Conservation (phyloP, 2,329 filamentous ascomycete genomes). For the Boeremia exigua region DNA sequence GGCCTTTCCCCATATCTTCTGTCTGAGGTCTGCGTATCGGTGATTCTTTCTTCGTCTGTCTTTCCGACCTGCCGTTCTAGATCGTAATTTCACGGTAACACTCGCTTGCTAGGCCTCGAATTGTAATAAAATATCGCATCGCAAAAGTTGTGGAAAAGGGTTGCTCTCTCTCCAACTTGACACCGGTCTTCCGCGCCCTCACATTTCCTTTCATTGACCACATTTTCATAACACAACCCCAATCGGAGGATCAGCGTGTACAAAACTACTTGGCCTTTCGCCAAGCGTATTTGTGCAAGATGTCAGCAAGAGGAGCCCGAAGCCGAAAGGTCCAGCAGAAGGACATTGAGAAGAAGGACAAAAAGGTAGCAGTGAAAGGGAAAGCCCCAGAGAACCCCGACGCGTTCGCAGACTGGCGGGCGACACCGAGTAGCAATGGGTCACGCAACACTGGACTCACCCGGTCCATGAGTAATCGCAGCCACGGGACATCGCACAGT, state of each 20-base stretch:
- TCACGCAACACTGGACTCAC: constrained; percentile 26
- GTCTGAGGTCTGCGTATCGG: constrained; percentile 8
- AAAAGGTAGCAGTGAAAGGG: constrained; percentile 42
- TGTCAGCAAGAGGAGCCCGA: constrained; percentile 50
- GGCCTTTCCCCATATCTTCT: constrained; percentile 18
- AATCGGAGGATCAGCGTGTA: background rate
- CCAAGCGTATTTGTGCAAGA: constrained; percentile 16
- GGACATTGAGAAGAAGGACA: constrained; percentile 49
- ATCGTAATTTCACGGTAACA: background rate
- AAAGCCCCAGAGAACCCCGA: constrained; percentile 38
- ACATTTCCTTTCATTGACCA: background rate
- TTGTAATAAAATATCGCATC: background rate
- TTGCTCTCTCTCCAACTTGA: background rate
- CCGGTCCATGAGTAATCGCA: constrained; percentile 29
- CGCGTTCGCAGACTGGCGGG: constrained; percentile 38
- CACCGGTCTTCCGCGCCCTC: background rate
- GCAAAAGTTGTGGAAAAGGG: no score
- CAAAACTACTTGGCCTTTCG: background rate
- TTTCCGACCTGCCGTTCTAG: background rate
- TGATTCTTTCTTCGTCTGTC: background rate
- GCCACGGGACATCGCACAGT: constrained; percentile 38
- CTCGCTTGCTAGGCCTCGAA: background rate
- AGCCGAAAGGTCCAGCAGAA: constrained; percentile 50
- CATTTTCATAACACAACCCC: background rate
- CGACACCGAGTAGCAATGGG: constrained; percentile 30